Evolutionary conservation across 129 eudicot species (phyloP), one percentile per base, ranked within the genome.

Genomic region (Flaveria robusta): DNA sequence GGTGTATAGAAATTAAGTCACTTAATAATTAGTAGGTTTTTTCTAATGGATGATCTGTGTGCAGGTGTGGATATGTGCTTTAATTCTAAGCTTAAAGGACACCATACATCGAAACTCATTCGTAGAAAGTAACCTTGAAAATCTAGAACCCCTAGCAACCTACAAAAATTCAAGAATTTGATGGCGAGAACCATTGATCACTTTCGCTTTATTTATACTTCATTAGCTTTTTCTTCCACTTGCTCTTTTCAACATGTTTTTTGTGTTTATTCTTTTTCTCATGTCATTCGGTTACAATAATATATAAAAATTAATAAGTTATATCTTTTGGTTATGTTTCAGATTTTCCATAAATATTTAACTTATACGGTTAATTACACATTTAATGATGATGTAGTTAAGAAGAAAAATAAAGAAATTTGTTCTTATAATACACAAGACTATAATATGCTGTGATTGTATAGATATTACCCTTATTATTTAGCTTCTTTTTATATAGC

Each of bases 251-350:
- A 55, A 58, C 41, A 42, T 58, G 64, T 42, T 58, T 72, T 58
- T 73, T 41, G 77, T 58, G 24, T 73, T 49, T 19, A 74, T 74
- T 74, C 77, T 58, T 66, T 42, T 59, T 58, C 58, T 7, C 54
- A 18, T 41, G 24, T 9, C 60, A 59, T 23, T 58, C 58, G 39
- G 26, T 42, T 29, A 20, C 69, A 74, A 74, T 26, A 41, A 58
- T 34, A 5, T 34, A 34, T 34, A 34, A 4, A 34, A 34, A 34
- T 0, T 34, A 34, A 34, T 34, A 34, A 34, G 39, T 0, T n/a
- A n/a, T n/a, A n/a, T n/a, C n/a, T n/a, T n/a, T n/a, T 34, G 7
- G 39, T 34, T 34, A 34, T 34, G 39, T 4, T 34, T 34, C 39
- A 5, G 7, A 0, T 0, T 34, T 34, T 34, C 5, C 5, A 34